Base-by-base conservation (phyloP, 2,329 filamentous ascomycete genomes). In the Cladophialophora exuberans region DNA sequence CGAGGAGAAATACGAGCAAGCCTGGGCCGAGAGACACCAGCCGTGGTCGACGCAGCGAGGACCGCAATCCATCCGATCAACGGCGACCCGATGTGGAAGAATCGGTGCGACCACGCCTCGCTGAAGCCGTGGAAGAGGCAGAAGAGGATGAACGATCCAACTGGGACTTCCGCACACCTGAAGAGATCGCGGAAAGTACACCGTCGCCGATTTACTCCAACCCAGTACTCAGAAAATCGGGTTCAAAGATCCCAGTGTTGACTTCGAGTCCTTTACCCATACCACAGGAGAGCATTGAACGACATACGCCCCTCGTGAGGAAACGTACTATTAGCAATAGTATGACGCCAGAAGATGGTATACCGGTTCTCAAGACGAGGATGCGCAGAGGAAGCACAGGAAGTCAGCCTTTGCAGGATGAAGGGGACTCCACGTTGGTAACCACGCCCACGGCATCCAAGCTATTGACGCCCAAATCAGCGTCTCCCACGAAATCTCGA, bases 191-290 rank as follows among this genome's bases (percentile, higher is more conserved):
- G 22, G 77, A 82, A 25, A 70, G 69, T n/a, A 56, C 50, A 36
- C 62, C 70, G 7, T 67, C 39, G 76, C 83, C 64, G 78, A 82
- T 69, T 72, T 82, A 67, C 75, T 63, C 71, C 74, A 66, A 82
- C 72, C 72, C 81, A 64, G 62, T 75, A 69, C 61, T 79, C 69
- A 66, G 87, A 80, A 73, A 82, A 78, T 75, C 83, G 74, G 76
- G 82, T 3, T 96, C 93, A 39, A 85, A 90, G 50, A 97, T 99
- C 68, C 94, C 94, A 1, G 80, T 97, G 31, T 85, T 90, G 25
- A 92, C 90, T 65, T 77, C 82, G 11, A 96, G 90, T 68, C 88
- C 89, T 2, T 81, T 84, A 17, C 90, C 91, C 9, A 86, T 95
- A 55, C 83, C 89, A 1, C 71, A 82, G 47, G 83, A 87, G 45